Base-by-base conservation (phyloP, 352 stramenopile genomes). In the Globisporangium abappressorium region DNA sequence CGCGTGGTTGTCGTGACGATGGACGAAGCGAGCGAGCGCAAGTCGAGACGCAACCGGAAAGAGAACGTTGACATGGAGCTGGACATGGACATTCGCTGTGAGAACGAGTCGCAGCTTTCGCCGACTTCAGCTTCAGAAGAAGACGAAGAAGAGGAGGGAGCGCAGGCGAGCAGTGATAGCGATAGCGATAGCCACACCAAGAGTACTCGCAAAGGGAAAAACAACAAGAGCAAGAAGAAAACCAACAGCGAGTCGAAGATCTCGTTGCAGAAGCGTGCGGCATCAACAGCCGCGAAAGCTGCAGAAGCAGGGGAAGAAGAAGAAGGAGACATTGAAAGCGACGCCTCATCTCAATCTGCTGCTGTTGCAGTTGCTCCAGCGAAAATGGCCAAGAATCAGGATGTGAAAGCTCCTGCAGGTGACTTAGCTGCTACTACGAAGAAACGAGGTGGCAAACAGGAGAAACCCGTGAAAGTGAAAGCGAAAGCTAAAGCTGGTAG, bases 11-110 rank as follows among this genome's bases (percentile, higher is more conserved):
- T 91, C 20, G 75, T 73, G 14, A 84, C 78, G 15, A 78, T 73
- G 0, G 82, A 89, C 51, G 80, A 89, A 62, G 79, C 77, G 22
- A 82, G 72, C 30, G 77, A 89, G 54, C 75, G 73, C 34, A 77
- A 78, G 59, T 75, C 75, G 14, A 51, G 75, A n/a, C 70, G 70
- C 11, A 64, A 53, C 14, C 67, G 70, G 8, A 77, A 63, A 9
- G 60, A 78, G 38, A 79, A 73, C 34, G 75, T 82, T n/a, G 82
- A 89, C 46, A 64, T 91, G 65, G 81, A 88, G 46, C 70, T 89
- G 22, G 74, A 91, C 15, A 73, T 91, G 66, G 78, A 89, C 34
- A 72, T 89, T 22, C 68, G 65, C 66, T 73, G 68, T n/a, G 57
- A 56, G 22, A 59, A 70, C 30, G 46, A 62, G 33, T 71, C 65